A percentile compares a stretch with the other conserved stretches of the same genome.
These are phyloP conservation scores for Sarcodon sp. DNA, from an alignment of 768 basidiomycete species.

Conservation along the genomic window DNA sequence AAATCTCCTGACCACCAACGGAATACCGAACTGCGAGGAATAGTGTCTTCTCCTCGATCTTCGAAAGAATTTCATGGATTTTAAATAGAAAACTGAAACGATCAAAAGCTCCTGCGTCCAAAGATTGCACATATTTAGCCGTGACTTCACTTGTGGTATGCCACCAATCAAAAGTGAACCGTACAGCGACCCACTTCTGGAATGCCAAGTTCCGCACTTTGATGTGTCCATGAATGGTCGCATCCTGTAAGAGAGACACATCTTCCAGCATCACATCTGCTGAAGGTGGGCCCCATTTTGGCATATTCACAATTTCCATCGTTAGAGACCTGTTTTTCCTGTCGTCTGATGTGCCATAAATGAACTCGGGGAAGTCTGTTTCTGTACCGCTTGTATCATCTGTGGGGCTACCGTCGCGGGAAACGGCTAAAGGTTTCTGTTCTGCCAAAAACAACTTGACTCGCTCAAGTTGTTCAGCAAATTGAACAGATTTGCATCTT, in stretches of 20 bases:
- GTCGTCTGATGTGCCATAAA: slow-evolving; percentile 31
- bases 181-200: slow-evolving; percentile 75
- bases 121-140: slow-evolving; percentile 48
- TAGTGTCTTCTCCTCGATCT: slow-evolving; percentile 77
- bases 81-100: slow-evolving; percentile 68
- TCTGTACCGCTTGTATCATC: slow-evolving; percentile 75
- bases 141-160: slow-evolving; percentile 92
- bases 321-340: slow-evolving; percentile 21
- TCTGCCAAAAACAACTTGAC: slow-evolving; percentile 91
- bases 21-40: slow-evolving; percentile 65
- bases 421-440: slow-evolving; percentile 91
- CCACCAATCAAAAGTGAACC: slow-evolving; percentile 93
- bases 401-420: slow-evolving; percentile 80
- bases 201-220: slow-evolving; percentile 80
- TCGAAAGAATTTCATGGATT: slow-evolving; percentile 62
- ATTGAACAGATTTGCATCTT: slow-evolving; percentile 70
- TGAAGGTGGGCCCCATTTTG: slow-evolving; percentile 22
- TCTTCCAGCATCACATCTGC: slow-evolving; percentile 43
- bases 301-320: slow-evolving; percentile 64
- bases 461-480: slow-evolving; percentile 83
- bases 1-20: slow-evolving; percentile 64
- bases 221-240: slow-evolving; percentile 54
- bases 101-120: slow-evolving; percentile 34
- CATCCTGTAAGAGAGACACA: slow-evolving; percentile 37
- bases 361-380: slow-evolving; percentile 59